These are phyloP conservation scores for Sphaerulina musiva DNA, from an alignment of 2,329 filamentous ascomycete genomes.

Conservation along the genomic window DNA sequence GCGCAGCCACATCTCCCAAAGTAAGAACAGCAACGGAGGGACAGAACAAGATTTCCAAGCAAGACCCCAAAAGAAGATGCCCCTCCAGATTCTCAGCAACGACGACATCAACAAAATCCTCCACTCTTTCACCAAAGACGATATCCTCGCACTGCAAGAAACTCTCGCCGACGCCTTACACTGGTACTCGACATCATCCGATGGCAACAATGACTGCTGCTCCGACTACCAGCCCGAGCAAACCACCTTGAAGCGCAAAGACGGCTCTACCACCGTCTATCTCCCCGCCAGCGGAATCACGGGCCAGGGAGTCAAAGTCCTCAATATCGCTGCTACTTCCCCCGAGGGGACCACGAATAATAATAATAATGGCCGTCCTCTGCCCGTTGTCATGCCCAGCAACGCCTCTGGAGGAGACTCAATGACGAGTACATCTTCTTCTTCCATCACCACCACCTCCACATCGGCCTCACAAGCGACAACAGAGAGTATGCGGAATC, in stretches of 20 bases:
- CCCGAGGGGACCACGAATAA: conserved; percentile 19
- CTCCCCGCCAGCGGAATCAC: conserved; percentile 59
- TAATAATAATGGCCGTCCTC: background rate
- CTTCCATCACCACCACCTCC: background rate
- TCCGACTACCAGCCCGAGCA: conserved; percentile 57
- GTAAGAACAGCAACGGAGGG: too few species aligned
- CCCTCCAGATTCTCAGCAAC: conserved; percentile 55
- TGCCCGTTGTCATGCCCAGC: conserved; percentile 22
- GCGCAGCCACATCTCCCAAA: too few species aligned
- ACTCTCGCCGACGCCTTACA: conserved; percentile 55
- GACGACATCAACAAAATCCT: conserved; percentile 51
- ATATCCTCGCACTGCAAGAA: conserved; percentile 52
- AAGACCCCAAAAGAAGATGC: conserved; percentile 39
- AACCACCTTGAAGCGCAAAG: conserved; percentile 53
- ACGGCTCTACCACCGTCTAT: conserved; percentile 59
- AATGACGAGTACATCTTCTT: conserved; percentile 19
- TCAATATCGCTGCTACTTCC: conserved; percentile 44
- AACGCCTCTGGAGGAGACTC: conserved; percentile 27
- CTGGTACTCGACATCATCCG: conserved; percentile 58
- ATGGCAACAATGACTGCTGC: conserved; percentile 50
- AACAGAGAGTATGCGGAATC: conserved; percentile 22
- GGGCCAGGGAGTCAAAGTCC: conserved; percentile 59
- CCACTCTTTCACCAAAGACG: conserved; percentile 50
- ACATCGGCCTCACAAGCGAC: conserved; percentile 24
- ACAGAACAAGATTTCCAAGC: too few species aligned